Conservation (phyloP, 2,329 filamentous ascomycete genomes). For the Pyrenochaeta sp. region DNA sequence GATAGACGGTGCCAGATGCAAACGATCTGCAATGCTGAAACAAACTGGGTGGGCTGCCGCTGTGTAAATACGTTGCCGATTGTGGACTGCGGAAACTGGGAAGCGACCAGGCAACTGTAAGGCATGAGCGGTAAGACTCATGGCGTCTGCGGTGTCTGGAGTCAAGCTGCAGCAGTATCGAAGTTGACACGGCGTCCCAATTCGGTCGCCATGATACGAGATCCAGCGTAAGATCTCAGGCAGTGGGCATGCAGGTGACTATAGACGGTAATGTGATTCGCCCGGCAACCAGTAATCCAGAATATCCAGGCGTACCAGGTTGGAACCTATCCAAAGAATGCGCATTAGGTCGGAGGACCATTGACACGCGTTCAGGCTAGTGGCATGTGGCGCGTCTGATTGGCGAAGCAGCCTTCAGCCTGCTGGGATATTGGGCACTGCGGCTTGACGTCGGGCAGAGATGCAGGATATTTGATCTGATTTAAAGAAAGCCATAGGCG, state of each 20-base stretch:
- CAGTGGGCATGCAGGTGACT: background rate
- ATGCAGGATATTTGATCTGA: slow-evolving; percentile 5
- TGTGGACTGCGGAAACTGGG: background rate
- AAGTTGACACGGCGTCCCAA: background rate
- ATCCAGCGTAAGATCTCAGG: slow-evolving; percentile 13
- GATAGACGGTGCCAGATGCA: background rate
- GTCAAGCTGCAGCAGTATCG: background rate
- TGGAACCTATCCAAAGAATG: slow-evolving; percentile 5
- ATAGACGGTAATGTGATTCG: background rate
- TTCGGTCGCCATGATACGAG: slow-evolving; percentile 5
- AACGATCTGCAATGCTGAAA: background rate
- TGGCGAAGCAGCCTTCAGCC: slow-evolving; percentile 27
- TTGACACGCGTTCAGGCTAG: slow-evolving; percentile 12
- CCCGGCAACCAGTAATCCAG: background rate
- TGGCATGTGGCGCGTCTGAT: slow-evolving; percentile 28
- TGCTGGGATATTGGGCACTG: slow-evolving; percentile 27
- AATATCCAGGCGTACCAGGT: background rate
- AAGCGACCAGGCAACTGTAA: slow-evolving; percentile 4
- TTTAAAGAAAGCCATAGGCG: background rate
- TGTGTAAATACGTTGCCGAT: background rate
- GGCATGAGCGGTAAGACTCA: background rate
- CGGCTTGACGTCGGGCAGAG: slow-evolving; percentile 18
- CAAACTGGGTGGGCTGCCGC: background rate
- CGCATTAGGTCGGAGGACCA: slow-evolving; percentile 22
- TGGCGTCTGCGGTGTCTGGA: slow-evolving; percentile 22